Percentiles rank a stretch among this genome's conserved stretches.
These are phyloP conservation scores for Eutypella sp. DNA, from an alignment of 2,329 filamentous ascomycete species.

Conservation along the genomic window DNA sequence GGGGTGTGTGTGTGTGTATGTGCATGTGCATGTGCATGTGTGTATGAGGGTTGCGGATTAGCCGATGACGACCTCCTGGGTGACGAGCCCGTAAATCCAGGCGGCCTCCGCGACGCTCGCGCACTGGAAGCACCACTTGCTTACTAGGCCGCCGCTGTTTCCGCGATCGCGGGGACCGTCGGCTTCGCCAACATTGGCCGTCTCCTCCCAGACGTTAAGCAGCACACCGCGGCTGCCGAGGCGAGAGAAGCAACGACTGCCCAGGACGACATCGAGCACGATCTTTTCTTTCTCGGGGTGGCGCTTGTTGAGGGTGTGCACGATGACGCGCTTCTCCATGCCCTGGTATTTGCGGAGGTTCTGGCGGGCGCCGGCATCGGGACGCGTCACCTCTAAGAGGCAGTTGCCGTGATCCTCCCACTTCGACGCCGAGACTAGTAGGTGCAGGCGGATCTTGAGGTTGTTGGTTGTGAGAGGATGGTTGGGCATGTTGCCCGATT, in stretches of 20 bases:
- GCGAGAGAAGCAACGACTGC: constrained; percentile 77
- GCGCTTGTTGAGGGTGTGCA: constrained; percentile 65
- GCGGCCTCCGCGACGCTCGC: constrained; percentile 46
- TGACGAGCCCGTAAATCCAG: constrained; percentile 53
- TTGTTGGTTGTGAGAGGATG: constrained; percentile 66
- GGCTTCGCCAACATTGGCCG: constrained; percentile 54
- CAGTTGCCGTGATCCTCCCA: constrained; percentile 93
- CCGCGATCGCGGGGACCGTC: constrained; percentile 48
- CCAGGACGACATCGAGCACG: constrained; percentile 77
- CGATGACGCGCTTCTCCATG: constrained; percentile 79
- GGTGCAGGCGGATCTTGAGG: constrained; percentile 80
- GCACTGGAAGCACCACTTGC: constrained; percentile 62
- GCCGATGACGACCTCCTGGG: constrained; percentile 47
- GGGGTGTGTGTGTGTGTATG: too few relatives aligned
- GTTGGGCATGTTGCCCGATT: constrained; percentile 39
- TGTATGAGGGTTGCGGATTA: constrained; percentile 1
- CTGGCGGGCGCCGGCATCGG: constrained; percentile 57
- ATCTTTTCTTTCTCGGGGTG: constrained; percentile 52
- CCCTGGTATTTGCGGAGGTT: constrained; percentile 57
- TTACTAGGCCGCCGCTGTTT: constrained; percentile 49
- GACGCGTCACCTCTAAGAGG: constrained; percentile 72
- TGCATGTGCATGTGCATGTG: neutral
- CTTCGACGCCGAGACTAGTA: constrained; percentile 68
- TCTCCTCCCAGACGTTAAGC: constrained; percentile 81
- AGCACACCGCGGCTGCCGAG: constrained; percentile 83